A percentile compares a stretch with the other conserved stretches of the same genome.
phyloP scores from a whole-genome alignment of 2,329 filamentous ascomycete genomes.

The Pseudopyrenochaeta lycopersici region DNA sequence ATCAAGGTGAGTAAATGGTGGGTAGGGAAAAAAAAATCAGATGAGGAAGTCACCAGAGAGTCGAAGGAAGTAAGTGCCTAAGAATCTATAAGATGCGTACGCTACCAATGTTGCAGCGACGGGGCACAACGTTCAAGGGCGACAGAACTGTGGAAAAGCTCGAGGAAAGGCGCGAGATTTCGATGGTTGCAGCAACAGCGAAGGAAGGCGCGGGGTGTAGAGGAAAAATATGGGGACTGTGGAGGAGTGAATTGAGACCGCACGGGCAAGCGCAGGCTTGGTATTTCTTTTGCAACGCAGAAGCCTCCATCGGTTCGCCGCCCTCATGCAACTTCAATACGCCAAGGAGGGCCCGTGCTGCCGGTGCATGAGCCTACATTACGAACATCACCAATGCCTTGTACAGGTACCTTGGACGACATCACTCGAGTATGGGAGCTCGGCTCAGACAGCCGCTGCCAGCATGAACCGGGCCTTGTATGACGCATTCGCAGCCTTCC shows the following conservation, averaged over 20 bases:
- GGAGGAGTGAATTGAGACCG: conserved; percentile 20
- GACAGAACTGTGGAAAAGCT: conserved; percentile 1
- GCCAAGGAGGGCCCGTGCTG: conserved; percentile 33
- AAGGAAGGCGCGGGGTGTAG: conserved; percentile 19
- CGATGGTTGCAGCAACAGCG: conserved; percentile 4
- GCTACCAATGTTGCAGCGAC: conserved; percentile 4
- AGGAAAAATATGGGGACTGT: conserved; percentile 22
- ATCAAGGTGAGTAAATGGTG: conserved; percentile 5
- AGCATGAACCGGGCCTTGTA: not conserved
- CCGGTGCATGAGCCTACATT: conserved; percentile 30
- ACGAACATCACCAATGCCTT: conserved; percentile 20
- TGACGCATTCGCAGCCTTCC: not conserved
- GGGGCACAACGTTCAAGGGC: conserved; percentile 3
- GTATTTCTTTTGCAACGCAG: conserved; percentile 38
- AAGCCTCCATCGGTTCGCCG: conserved; percentile 24
- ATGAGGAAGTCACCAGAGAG: conserved; percentile 7
- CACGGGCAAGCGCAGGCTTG: conserved; percentile 17
- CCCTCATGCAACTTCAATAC: conserved; percentile 33
- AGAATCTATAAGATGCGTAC: conserved; percentile 5
- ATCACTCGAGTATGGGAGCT: conserved; percentile 3
- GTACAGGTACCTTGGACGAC: conserved; percentile 32
- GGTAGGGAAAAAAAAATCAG: not conserved
- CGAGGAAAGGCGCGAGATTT: conserved; percentile 6
- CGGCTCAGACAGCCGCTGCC: conserved; percentile 15
- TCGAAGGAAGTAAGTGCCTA: conserved; percentile 7